Conservation (phyloP, 768 basidiomycete genomes). For the Pulveroboletus sp. region DNA sequence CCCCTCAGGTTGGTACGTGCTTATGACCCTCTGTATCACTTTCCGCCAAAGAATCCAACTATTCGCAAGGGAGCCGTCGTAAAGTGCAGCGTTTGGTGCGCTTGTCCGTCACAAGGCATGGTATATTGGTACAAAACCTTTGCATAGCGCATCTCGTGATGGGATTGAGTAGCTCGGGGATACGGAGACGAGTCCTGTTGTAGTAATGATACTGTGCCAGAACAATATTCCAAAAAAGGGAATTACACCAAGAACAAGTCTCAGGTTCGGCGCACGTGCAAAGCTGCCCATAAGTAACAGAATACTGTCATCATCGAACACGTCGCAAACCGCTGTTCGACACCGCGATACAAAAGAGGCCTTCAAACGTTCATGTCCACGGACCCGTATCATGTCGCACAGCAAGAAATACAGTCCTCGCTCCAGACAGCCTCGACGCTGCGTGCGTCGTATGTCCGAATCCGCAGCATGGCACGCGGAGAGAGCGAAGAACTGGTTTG, state of each 20-base stretch:
- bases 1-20: constrained; percentile 65
- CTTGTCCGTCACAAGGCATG: background rate
- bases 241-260: no score
- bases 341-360: background rate
- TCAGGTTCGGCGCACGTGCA: no score
- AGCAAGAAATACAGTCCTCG: constrained; percentile 75
- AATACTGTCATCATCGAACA: no score
- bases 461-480: constrained; percentile 65
- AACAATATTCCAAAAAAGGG: no score
- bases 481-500: constrained; percentile 78
- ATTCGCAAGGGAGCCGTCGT: constrained; percentile 51
- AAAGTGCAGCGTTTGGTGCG: constrained; percentile 19
- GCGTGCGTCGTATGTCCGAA: constrained; percentile 71
- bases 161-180: background rate
- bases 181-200: background rate
- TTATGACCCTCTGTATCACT: constrained; percentile 49
- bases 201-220: background rate
- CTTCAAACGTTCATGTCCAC: constrained; percentile 45
- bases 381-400: constrained; percentile 86
- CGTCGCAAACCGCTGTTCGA: background rate
- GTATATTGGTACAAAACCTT: constrained; percentile 35
- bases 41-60: constrained; percentile 53
- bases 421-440: constrained; percentile 68
- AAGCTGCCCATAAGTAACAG: no score
- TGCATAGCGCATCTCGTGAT: background rate